A percentile compares a stretch with the other conserved stretches of the same genome.
Evolutionary conservation across 139 green algal genomes (phyloP).

Genomic region (Monoraphidium neglectum): DNA sequence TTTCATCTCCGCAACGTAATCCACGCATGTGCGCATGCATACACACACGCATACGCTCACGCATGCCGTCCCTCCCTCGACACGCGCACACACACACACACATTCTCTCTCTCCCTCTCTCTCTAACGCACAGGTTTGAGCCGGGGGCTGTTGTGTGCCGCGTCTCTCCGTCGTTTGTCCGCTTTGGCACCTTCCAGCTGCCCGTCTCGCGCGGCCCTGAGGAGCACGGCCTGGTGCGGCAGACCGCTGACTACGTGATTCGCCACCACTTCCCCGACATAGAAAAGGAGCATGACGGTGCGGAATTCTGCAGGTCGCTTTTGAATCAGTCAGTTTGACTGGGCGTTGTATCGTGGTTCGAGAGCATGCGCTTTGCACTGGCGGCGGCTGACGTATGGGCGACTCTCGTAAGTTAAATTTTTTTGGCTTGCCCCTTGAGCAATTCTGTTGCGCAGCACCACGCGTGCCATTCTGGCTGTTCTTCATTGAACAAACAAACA

Average conservation of each 20-base stretch:
- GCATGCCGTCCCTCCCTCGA: no score
- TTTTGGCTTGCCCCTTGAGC: not conserved
- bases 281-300: conserved; percentile 24
- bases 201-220: conserved; percentile 55
- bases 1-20: not conserved
- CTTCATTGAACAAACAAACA: not conserved
- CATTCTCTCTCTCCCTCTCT: not conserved
- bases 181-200: conserved; percentile 95
- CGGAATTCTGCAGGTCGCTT: no score
- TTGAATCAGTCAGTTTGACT: no score
- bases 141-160: conserved; percentile 69
- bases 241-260: conserved; percentile 79
- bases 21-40: not conserved
- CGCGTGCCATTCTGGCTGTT: no score
- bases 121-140: conserved; percentile 6
- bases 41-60: no score
- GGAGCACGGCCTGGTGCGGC: conserved; percentile 52
- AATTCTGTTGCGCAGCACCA: not conserved
- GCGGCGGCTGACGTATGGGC: not conserved
- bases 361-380: no score
- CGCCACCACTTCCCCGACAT: conserved; percentile 83
- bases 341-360: no score
- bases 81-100: no score
- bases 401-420: not conserved
- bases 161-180: conserved; percentile 83